Base-by-base conservation (phyloP, 345 rosid genomes). In the Noccaea bulbosa region DNA sequence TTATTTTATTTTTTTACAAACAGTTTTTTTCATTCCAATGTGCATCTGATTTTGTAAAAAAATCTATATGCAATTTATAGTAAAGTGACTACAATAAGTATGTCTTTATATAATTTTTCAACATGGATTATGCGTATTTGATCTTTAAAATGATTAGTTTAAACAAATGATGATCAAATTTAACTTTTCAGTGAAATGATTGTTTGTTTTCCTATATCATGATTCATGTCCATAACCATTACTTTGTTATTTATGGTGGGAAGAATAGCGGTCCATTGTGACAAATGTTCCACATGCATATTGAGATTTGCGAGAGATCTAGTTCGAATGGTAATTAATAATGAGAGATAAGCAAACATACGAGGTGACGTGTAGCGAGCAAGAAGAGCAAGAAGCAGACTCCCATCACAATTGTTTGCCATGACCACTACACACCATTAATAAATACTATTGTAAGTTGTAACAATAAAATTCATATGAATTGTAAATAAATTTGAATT, bases 381-480 rank as follows among this genome's bases (percentile, higher is more conserved):
- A 94, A 88, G 74, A 86, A 61, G 76, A 78, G 82, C 8, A 94
- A 86, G 84, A 94, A 94, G 82, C 86, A 83, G 43, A 81, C 64
- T 4, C 97, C 99, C 97, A 91, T 88, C 48, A 94, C 73, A 65
- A 88, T 82, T 38, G 97, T 91, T 76, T 94, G 91, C 99, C 99
- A 94, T 62, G 97, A 88, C 95, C 97, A 91, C 99, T 94, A 87
- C 86, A 40, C 14, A 24, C 8, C 16, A 52, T 37, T 51, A 11
- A 41, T 46, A 56, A 16, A 11, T 16, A 47, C 2, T 35, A 41
- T 20, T 38, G 20, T 17, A 17, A 17, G 20, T 17, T 17, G 20
- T 17, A 62, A 37, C 7, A 50, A 2, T 14, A 22, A 8, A 24
- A 24, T 10, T 9, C 6, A 16, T 55, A 8, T 55, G 24, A 11